A percentile compares a stretch with the other conserved stretches of the same genome.
phyloP scores from a whole-genome alignment of 495 filamentous ascomycete species.

The Viridothelium virens region DNA sequence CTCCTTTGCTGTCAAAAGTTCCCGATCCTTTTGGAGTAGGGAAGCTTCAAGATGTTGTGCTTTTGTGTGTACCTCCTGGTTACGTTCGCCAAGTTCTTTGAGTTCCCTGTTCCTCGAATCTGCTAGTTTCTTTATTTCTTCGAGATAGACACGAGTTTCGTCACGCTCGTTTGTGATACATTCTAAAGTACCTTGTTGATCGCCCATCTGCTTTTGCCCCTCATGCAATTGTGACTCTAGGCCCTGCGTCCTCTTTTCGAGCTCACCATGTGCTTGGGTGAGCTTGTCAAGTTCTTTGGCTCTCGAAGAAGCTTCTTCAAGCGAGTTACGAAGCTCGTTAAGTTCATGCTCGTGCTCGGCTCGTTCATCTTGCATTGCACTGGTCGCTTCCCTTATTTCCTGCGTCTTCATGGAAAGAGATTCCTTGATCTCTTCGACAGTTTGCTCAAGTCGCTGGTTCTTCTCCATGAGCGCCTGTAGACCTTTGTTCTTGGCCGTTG shows the following conservation, averaged over 20 bases:
- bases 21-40: background rate
- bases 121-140: background rate
- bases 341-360: background rate
- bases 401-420: background rate
- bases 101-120: conserved; percentile 1
- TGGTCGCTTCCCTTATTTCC: background rate
- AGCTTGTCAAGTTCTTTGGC: background rate
- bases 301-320: background rate
- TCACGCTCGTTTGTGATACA: background rate
- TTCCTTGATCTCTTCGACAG: background rate
- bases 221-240: background rate
- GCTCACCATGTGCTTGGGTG: background rate
- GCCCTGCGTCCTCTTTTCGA: background rate
- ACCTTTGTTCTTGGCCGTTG: conserved; percentile 12
- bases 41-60: background rate
- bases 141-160: background rate
- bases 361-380: background rate
- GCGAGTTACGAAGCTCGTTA: conserved; percentile 2
- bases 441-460: conserved; percentile 1
- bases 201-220: background rate
- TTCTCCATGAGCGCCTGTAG: background rate
- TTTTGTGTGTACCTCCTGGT: background rate
- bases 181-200: background rate
- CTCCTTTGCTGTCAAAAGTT: background rate
- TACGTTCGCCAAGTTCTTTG: background rate